These are phyloP conservation scores for Ensete glaucum DNA, from an alignment of 176 grass and related monocot genomes.

Conservation along the genomic window DNA sequence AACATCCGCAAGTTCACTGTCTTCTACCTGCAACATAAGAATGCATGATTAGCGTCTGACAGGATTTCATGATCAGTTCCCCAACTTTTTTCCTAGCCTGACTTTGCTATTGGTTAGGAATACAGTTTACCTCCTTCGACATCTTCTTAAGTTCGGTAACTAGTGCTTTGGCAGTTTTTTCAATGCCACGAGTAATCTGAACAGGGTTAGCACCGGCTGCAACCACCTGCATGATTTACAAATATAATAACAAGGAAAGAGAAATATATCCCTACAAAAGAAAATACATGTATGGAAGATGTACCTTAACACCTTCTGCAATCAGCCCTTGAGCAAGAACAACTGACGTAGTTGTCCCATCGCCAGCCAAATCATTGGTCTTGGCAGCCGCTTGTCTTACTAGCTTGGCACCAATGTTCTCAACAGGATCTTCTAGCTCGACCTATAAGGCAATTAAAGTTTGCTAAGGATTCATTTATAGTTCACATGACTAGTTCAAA, in stretches of 20 bases:
- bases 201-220: constrained; percentile 95
- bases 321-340: constrained; percentile 97
- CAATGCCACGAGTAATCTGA: constrained; percentile 90
- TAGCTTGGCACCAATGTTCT: constrained; percentile 96
- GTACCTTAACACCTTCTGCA: constrained; percentile 92
- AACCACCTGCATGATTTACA: constrained; percentile 52
- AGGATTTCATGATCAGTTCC: neutral
- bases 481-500: neutral
- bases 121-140: constrained; percentile 66
- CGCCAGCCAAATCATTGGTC: constrained; percentile 90
- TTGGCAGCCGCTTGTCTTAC: constrained; percentile 95
- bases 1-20: constrained; percentile 90
- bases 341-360: constrained; percentile 93
- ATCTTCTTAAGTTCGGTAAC: constrained; percentile 64
- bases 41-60: neutral
- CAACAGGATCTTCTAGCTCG: constrained; percentile 84
- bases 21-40: constrained; percentile 57
- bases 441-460: constrained; percentile 27
- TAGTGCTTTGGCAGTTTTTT: constrained; percentile 83
- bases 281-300: neutral
- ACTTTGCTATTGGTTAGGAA: neutral
- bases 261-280: neutral
- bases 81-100: neutral
- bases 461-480: neutral
- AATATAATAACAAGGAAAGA: neutral